Evolutionary conservation across 257 asterid genomes (phyloP), one percentile per base, ranked within the genome.

Genomic region (Rhazya stricta): DNA sequence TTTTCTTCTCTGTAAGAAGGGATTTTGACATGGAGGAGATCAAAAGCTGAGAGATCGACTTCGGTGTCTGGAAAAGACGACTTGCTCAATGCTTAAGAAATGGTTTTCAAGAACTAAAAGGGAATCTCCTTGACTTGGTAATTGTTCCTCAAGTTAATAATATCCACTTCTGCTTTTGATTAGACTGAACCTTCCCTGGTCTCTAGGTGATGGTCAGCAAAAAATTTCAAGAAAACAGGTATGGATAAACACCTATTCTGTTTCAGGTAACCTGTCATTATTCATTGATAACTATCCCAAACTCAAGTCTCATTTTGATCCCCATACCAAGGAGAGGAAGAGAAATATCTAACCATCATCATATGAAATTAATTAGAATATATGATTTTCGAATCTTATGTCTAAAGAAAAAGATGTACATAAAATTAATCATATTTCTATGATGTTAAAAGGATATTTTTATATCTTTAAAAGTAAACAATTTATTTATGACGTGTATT

Each of bases 91-190:
- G 30, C 6, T 66, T 3, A 37, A 50, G 23, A 66, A 66, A 36
- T 19, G 5, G 37, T 8, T 19, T 21, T 36, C 48, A 65, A 36
- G 70, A 65, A 65, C 30, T 36, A 19, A 6, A 36, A 66, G 46
- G 71, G 71, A 37, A 66, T 65, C 69, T 65, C 36, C 46, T 65
- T 65, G 69, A 65, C 48, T 65, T 36, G 71, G 71, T 37, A 66
- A 37, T 66, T 66, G 71, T 66, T 66, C 32, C 71, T 21, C 71
- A 66, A 72, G 19, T 45, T 68, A 30, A 25, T 43, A 16, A 69
- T 16, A 29, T 7, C 21, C 32, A 25, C 39, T 45, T 19, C 23
- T 43, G n/a, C 8, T 27, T 41, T 19, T 29, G 21, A 21, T 60
- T 37, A 21, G 71, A 42, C 45, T 27, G 19, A 67, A 67, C 41